These are phyloP conservation scores for Globisporangium paroecandrum DNA, from an alignment of 352 stramenopile species.

Conservation along the genomic window DNA sequence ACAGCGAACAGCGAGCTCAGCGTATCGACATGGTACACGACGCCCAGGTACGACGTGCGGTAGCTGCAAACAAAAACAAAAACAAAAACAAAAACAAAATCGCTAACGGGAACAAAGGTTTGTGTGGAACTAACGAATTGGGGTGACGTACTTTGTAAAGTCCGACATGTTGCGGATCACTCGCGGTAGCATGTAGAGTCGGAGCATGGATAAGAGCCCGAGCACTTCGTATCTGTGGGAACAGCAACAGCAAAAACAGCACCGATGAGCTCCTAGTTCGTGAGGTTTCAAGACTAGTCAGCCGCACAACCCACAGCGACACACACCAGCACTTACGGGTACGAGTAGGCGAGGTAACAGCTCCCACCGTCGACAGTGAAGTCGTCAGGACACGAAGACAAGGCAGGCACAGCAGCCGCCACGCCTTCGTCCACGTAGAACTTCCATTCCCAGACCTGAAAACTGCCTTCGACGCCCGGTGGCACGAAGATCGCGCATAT, in stretches of 20 bases:
- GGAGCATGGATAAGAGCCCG: constrained; percentile 57
- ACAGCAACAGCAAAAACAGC: neutral
- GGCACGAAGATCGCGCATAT: constrained; percentile 54
- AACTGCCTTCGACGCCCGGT: constrained; percentile 41
- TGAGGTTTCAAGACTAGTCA: neutral
- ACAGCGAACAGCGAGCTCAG: constrained; percentile 75
- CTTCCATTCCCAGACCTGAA: constrained; percentile 70
- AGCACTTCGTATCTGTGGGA: constrained; percentile 55
- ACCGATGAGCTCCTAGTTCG: neutral
- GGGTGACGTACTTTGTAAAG: constrained; percentile 52
- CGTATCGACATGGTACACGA: constrained; percentile 72
- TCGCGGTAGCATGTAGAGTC: constrained; percentile 76
- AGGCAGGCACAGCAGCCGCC: neutral
- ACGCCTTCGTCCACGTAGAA: constrained; percentile 38
- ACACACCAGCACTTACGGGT: constrained; percentile 38
- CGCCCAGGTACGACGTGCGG: constrained; percentile 68
- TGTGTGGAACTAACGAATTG: neutral
- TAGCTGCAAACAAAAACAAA: constrained; percentile 33
- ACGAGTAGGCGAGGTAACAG: constrained; percentile 71
- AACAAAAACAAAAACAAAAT: neutral
- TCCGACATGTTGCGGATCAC: constrained; percentile 74
- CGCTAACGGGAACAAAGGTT: neutral
- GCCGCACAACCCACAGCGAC: neutral
- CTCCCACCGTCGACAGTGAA: constrained; percentile 30
- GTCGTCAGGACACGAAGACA: constrained; percentile 26